Base-by-base conservation (phyloP, 495 filamentous ascomycete species). In the Pyrenula massariospora region DNA sequence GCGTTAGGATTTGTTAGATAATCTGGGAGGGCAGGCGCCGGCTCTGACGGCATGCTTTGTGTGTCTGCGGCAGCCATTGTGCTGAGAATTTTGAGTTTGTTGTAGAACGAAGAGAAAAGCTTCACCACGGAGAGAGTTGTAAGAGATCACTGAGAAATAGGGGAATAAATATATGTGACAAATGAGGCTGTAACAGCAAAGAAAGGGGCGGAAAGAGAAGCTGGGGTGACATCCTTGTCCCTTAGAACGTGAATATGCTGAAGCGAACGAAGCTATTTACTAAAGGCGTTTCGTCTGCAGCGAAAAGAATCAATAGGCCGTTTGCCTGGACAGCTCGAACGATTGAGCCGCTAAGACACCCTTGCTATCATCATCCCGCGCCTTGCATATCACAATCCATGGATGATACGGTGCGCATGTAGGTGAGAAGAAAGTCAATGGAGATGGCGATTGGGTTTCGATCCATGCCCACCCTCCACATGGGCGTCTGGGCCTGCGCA, bases 1-100 rank as follows among this genome's bases (percentile, higher is more conserved):
- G 81, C 81, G 62, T 85, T 75, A 10, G 77, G 72, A 58, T 84
- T 76, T 3, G 76, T 67, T 50, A 85, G 68, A 59, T 84, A 84
- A 65, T 86, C 83, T 10, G 82, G 82, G 19, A 24, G 8, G 19
- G 50, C n/a, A 8, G 50, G 50, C 8, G n/a, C 50, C 10, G 50
- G 8, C 19, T 21, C 22, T 52, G 50, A 19, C 8, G 50, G 19
- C 50, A 24, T 10, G 19, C 22, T 20, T 52, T 52, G 50, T 24
- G 22, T 24, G 8, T 52, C 50, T 48, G 42, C 42, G 19, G 19
- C 50, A 8, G 50, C 8, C 50, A 52, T 52, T 52, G 19, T 48
- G 42, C 11, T 48, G 42, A 19, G 19, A 48, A n/a, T n/a, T n/a
- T n/a, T n/a, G n/a, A n/a, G n/a, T n/a, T n/a, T n/a, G n/a, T n/a